phyloP scores from a whole-genome alignment of 345 rosid genomes.

The Citrus australasica region DNA sequence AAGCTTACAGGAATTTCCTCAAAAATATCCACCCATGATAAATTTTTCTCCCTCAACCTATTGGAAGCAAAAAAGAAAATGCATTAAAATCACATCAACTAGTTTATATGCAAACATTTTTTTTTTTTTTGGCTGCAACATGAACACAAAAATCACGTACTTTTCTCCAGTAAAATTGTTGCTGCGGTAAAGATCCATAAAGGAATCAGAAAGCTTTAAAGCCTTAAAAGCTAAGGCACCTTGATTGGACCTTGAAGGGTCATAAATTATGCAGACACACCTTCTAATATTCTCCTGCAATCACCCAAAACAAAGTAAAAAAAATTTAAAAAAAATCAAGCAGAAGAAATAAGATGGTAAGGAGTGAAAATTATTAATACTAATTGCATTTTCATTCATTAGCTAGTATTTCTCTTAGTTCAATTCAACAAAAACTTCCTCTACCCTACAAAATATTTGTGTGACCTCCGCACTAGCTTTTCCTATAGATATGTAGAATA shows the following conservation, averaged over 20 bases:
- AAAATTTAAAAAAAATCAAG: neutral
- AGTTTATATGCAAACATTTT: conserved; percentile 11
- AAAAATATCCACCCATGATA: conserved; percentile 98
- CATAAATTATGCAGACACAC: conserved; percentile 96
- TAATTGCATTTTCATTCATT: neutral
- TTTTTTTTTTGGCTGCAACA: neutral
- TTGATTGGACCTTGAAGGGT: conserved; percentile 88
- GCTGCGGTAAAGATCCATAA: conserved; percentile 83
- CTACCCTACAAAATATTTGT: neutral
- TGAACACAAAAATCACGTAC: conserved; percentile 38
- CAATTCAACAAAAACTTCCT: neutral
- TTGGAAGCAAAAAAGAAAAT: neutral
- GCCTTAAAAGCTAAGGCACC: conserved; percentile 97
- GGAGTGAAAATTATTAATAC: neutral
- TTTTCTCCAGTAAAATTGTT: conserved; percentile 92
- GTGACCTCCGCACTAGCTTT: too few species aligned
- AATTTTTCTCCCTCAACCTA: conserved; percentile 97
- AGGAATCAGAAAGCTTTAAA: conserved; percentile 93
- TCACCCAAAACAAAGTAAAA: neutral
- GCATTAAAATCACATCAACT: neutral
- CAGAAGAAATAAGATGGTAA: neutral
- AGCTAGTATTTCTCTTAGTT: neutral
- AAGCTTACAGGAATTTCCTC: conserved; percentile 97
- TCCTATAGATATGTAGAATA: neutral
- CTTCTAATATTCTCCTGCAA: conserved; percentile 88